These are phyloP conservation scores for Cryoendolithus antarcticus DNA, from an alignment of 2,329 filamentous ascomycete species.

Conservation along the genomic window DNA sequence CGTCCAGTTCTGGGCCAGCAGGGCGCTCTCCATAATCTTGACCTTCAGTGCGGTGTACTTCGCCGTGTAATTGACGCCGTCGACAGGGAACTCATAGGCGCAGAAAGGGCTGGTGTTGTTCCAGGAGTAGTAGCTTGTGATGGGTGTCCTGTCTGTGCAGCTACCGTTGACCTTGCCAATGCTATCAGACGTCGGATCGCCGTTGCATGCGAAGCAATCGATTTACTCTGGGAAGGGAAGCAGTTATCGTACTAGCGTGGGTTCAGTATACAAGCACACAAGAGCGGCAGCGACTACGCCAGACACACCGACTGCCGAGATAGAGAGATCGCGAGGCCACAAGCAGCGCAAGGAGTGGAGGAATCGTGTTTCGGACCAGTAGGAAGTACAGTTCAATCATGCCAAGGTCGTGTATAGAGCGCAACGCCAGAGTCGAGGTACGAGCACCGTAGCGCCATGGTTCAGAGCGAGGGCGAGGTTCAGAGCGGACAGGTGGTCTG, in stretches of 20 bases:
- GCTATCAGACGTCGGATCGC: constrained; percentile 4
- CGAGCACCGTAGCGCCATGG: too few species aligned
- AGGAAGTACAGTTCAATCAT: too few species aligned
- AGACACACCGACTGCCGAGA: too few species aligned
- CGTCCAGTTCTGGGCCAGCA: constrained; percentile 19
- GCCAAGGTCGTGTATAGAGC: too few species aligned
- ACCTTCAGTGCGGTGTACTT: constrained; percentile 10
- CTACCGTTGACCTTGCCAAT: constrained; percentile 6
- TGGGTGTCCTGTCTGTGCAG: constrained; percentile 6
- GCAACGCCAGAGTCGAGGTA: too few species aligned
- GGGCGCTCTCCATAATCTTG: constrained; percentile 12
- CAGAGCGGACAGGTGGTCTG: too few species aligned
- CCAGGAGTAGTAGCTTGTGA: constrained; percentile 8
- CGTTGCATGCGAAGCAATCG: constrained; percentile 8
- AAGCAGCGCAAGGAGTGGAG: too few species aligned
- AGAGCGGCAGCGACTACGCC: background rate
- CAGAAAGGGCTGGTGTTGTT: constrained; percentile 7
- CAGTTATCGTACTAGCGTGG: constrained; percentile 10
- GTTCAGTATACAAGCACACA: constrained; percentile 3
- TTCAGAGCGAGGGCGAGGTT: too few species aligned
- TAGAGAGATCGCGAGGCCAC: too few species aligned
- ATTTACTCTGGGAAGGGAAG: constrained; percentile 5
- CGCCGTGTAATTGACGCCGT: constrained; percentile 10
- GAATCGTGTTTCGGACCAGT: too few species aligned
- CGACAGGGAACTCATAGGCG: constrained; percentile 6